Conservation (phyloP, 805 yeast species). For the Yarrowia phangngaensis region DNA sequence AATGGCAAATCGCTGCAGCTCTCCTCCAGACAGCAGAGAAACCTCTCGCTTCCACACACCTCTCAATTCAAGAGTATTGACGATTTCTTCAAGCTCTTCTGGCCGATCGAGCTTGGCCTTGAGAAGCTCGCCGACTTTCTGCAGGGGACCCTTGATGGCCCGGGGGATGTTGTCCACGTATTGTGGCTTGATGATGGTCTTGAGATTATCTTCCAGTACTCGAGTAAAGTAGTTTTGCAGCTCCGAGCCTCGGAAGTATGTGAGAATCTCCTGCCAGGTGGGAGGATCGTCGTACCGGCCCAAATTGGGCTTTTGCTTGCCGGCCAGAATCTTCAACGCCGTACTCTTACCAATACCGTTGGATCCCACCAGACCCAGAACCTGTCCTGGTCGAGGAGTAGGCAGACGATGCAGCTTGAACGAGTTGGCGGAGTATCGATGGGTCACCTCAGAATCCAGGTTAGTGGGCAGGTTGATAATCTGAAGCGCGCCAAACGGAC, state of each 20-base stretch:
- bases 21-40: constrained; percentile 92
- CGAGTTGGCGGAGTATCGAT: constrained; percentile 95
- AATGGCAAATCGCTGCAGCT: constrained; percentile 95
- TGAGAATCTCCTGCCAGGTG: constrained; percentile 91
- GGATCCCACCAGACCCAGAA: constrained; percentile 94
- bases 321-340: constrained; percentile 93
- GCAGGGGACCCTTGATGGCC: constrained; percentile 87
- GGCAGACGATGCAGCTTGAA: constrained; percentile 96
- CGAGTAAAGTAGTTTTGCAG: constrained; percentile 94
- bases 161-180: constrained; percentile 97
- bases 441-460: constrained; percentile 87
- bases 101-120: constrained; percentile 71
- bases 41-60: constrained; percentile 84
- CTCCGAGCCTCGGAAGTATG: constrained; percentile 92
- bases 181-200: constrained; percentile 98
- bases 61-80: constrained; percentile 68
- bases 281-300: constrained; percentile 96
- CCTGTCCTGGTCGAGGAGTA: constrained; percentile 98
- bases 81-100: constrained; percentile 57
- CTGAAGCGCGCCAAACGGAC: constrained; percentile 96
- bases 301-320: constrained; percentile 94
- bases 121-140: constrained; percentile 74
- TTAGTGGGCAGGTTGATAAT: constrained; percentile 96
- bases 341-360: constrained; percentile 99
- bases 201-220: constrained; percentile 86